These are phyloP conservation scores for Phylloporus arenicola DNA, from an alignment of 768 basidiomycete genomes.

Conservation along the genomic window DNA sequence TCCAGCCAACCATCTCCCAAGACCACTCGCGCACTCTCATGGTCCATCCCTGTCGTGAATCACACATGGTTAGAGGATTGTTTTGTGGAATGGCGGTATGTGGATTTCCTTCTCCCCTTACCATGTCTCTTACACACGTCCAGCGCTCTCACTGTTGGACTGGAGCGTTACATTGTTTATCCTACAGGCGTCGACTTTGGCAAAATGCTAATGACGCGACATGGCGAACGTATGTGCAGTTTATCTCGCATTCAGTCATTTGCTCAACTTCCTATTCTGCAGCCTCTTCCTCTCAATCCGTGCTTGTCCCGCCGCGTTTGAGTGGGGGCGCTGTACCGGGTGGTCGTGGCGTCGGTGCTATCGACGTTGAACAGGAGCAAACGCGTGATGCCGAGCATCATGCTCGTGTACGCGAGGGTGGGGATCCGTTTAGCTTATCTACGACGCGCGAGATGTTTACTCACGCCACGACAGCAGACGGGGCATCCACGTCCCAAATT, in stretches of 20 bases:
- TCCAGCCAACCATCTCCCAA: slow-evolving; percentile 46
- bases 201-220: slow-evolving; percentile 29
- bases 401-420: not conserved
- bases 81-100: slow-evolving; percentile 65
- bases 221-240: slow-evolving; percentile 11
- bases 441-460: not conserved
- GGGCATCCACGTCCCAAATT: not conserved
- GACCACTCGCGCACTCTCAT: slow-evolving; percentile 64
- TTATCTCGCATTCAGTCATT: not conserved
- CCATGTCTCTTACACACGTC: not conserved
- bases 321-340: slow-evolving; percentile 27
- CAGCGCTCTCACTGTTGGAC: slow-evolving; percentile 51
- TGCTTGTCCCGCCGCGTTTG: not conserved
- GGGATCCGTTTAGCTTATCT: not conserved
- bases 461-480: slow-evolving; percentile 1
- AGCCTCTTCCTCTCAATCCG: slow-evolving; percentile 8
- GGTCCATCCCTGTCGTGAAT: slow-evolving; percentile 85
- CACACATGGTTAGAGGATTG: slow-evolving; percentile 92
- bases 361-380: slow-evolving; percentile 22
- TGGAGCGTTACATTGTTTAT: slow-evolving; percentile 65
- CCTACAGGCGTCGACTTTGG: slow-evolving; percentile 65
- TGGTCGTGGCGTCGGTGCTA: slow-evolving; percentile 23
- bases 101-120: not conserved
- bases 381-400: slow-evolving; percentile 12
- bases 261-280: not conserved